Percentiles rank a stretch among this genome's conserved stretches.
These are phyloP conservation scores for Ampelomyces quisqualis DNA, from an alignment of 2,329 filamentous ascomycete genomes.

Conservation along the genomic window DNA sequence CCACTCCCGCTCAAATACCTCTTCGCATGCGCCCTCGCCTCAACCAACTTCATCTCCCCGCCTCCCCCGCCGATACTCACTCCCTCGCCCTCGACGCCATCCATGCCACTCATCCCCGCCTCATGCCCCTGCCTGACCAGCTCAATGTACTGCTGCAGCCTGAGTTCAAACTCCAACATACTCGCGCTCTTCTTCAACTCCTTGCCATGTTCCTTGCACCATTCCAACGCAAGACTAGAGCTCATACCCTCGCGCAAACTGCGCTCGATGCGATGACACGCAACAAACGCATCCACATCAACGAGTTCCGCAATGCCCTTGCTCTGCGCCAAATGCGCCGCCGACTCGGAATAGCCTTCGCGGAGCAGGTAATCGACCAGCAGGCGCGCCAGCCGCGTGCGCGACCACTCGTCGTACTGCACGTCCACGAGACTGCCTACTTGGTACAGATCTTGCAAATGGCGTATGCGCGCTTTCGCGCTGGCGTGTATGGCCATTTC, in stretches of 20 bases:
- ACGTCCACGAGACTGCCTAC: constrained; percentile 85
- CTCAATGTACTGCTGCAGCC: constrained; percentile 93
- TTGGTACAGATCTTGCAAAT: constrained; percentile 77
- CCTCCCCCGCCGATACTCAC: constrained; percentile 54
- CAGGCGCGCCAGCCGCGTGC: constrained; percentile 75
- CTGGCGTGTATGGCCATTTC: constrained; percentile 75
- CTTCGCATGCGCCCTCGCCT: constrained; percentile 79
- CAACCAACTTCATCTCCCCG: constrained; percentile 60
- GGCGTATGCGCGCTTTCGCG: constrained; percentile 71
- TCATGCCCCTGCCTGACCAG: constrained; percentile 65
- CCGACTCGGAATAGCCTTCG: constrained; percentile 77
- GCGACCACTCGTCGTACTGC: constrained; percentile 89
- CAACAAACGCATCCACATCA: constrained; percentile 83
- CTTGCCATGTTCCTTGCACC: constrained; percentile 93
- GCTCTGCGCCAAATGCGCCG: constrained; percentile 70
- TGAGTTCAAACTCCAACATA: constrained; percentile 87
- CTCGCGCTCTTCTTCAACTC: constrained; percentile 86
- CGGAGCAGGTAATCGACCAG: constrained; percentile 91
- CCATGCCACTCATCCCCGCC: constrained; percentile 26
- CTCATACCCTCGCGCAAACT: constrained; percentile 66
- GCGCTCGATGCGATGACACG: constrained; percentile 75
- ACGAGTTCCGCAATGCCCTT: constrained; percentile 78
- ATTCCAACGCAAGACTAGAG: constrained; percentile 76
- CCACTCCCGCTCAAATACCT: constrained; percentile 75
- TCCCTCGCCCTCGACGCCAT: constrained; percentile 48